These are phyloP conservation scores for Lentinus tigrinus DNA, from an alignment of 768 basidiomycete genomes.

Conservation along the genomic window DNA sequence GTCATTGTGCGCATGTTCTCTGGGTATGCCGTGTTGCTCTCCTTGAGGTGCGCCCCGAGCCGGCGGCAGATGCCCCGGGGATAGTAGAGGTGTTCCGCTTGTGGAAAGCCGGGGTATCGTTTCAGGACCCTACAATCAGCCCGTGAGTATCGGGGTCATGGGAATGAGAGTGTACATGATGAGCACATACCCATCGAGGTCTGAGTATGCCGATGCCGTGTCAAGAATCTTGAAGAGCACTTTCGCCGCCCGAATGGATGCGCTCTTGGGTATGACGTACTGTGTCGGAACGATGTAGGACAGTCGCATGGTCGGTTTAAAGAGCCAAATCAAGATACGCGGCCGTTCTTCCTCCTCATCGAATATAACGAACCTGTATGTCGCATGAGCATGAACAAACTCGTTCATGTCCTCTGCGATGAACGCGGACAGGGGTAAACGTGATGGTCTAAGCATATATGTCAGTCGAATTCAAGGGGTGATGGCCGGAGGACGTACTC, in stretches of 20 bases:
- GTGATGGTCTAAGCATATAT: constrained; percentile 32
- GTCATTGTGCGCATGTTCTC: constrained; percentile 76
- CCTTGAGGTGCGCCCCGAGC: constrained; percentile 65
- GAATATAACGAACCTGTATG: constrained; percentile 84
- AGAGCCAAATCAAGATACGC: constrained; percentile 85
- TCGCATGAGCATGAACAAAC: constrained; percentile 87
- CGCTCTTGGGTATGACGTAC: constrained; percentile 59
- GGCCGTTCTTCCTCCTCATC: constrained; percentile 86
- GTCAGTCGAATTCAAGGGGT: too few species aligned
- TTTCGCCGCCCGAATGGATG: constrained; percentile 71
- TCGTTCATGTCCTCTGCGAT: constrained; percentile 91
- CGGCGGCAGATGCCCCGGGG: constrained; percentile 75
- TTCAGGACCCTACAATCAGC: constrained; percentile 47
- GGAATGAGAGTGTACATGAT: background rate
- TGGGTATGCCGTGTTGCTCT: constrained; percentile 78
- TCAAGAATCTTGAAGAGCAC: constrained; percentile 81
- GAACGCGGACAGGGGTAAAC: constrained; percentile 78
- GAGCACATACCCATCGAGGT: constrained; percentile 50
- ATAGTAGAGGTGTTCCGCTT: constrained; percentile 86
- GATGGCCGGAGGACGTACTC: constrained; percentile 49
- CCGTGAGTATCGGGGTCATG: background rate
- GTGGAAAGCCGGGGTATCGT: constrained; percentile 79
- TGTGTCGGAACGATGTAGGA: constrained; percentile 63
- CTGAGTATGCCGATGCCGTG: constrained; percentile 50
- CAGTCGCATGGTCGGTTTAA: constrained; percentile 85